Percentiles rank a stretch among this genome's conserved stretches.
Evolutionary conservation across 768 basidiomycete species (phyloP).

Genomic region (Mycena indigotica): DNA sequence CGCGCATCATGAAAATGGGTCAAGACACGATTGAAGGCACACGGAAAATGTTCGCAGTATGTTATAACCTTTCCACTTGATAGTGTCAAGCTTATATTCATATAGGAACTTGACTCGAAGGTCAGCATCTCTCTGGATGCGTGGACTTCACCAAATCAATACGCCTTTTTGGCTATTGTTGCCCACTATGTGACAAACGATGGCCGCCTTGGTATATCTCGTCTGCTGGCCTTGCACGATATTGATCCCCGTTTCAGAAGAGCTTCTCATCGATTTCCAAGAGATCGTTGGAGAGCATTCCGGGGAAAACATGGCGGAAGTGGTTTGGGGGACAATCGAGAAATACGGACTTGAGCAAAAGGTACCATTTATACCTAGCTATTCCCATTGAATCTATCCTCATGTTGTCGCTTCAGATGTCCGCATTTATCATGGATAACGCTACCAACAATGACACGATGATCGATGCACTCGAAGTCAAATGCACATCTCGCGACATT

Average conservation of each 20-base stretch:
- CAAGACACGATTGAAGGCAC: not conserved
- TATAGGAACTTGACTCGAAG: not conserved
- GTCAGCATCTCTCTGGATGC: slow-evolving; percentile 13
- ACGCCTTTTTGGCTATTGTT: slow-evolving; percentile 18
- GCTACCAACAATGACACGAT: slow-evolving; percentile 41
- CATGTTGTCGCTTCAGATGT: slow-evolving; percentile 23
- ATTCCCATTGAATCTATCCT: not conserved
- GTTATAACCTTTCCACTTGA: not conserved
- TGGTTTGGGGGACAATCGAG: slow-evolving; percentile 32
- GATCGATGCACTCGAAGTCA: slow-evolving; percentile 23
- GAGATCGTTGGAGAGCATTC: slow-evolving; percentile 37
- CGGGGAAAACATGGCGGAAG: slow-evolving; percentile 38
- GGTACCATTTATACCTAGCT: slow-evolving; percentile 16
- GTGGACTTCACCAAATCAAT: slow-evolving; percentile 16
- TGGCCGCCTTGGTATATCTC: slow-evolving; percentile 9
- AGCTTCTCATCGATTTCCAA: slow-evolving; percentile 38
- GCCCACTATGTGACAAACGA: slow-evolving; percentile 17
- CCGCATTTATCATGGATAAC: slow-evolving; percentile 39
- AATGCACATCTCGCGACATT: slow-evolving; percentile 22
- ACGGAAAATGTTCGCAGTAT: not conserved
- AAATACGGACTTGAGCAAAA: slow-evolving; percentile 28
- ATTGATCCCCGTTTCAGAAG: no score
- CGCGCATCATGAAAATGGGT: not conserved
- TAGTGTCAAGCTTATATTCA: no score
- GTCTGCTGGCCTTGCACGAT: no score